Conservation (phyloP, 768 basidiomycete species). For the Austroboletus festivus region DNA sequence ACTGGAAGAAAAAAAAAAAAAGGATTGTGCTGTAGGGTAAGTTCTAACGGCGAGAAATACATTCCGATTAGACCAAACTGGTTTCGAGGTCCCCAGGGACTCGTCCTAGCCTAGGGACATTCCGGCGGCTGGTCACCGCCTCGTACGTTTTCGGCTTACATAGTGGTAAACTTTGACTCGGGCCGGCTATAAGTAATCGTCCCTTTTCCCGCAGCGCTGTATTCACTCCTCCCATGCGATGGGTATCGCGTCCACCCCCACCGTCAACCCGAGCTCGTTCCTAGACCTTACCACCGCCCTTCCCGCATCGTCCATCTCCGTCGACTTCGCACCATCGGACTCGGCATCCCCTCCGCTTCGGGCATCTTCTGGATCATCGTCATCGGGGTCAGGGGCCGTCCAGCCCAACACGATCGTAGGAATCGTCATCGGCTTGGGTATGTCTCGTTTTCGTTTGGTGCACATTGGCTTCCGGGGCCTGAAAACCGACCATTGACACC, state of each 20-base stretch:
- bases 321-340: background rate
- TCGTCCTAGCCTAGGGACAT: too few relatives aligned
- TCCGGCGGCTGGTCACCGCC: too few relatives aligned
- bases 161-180: too few relatives aligned
- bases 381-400: background rate
- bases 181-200: background rate
- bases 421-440: conserved; percentile 15
- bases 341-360: background rate
- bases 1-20: too few relatives aligned
- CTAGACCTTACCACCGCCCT: background rate
- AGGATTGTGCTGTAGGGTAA: too few relatives aligned
- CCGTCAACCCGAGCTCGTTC: too few relatives aligned
- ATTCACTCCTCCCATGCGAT: background rate
- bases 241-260: background rate
- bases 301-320: too few relatives aligned
- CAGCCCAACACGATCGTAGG: conserved; percentile 9
- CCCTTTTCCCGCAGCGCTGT: background rate
- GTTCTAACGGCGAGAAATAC: too few relatives aligned
- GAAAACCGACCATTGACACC: background rate
- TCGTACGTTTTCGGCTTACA: too few relatives aligned
- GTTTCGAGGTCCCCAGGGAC: too few relatives aligned
- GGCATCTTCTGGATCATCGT: too few relatives aligned
- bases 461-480: background rate
- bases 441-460: background rate
- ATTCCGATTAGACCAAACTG: too few relatives aligned